phyloP scores from a whole-genome alignment of 495 filamentous ascomycete genomes.

The Penicillium robsamsonii region DNA sequence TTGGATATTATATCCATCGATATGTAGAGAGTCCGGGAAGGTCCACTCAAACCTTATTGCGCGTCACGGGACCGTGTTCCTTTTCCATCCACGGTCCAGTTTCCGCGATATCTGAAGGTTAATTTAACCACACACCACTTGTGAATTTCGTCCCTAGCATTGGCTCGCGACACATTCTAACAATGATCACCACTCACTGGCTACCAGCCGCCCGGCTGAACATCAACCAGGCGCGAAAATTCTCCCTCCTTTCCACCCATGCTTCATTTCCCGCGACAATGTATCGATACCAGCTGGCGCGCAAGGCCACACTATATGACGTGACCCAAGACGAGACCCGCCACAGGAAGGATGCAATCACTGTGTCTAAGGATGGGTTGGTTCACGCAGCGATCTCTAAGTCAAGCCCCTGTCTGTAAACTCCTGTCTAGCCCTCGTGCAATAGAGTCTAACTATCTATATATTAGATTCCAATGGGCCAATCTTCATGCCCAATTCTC shows the following conservation, averaged over 20 bases:
- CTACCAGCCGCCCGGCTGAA: conserved; percentile 8
- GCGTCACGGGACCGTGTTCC: neutral
- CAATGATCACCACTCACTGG: conserved; percentile 3
- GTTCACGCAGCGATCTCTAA: conserved; percentile 6
- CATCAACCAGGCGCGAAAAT: conserved; percentile 1
- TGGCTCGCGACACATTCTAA: neutral
- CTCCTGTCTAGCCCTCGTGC: neutral
- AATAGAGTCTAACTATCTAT: neutral
- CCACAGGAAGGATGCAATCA: conserved; percentile 9
- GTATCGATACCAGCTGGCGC: conserved; percentile 9
- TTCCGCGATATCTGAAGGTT: neutral
- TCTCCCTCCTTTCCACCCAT: conserved; percentile 9
- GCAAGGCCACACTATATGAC: conserved; percentile 9
- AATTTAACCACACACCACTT: neutral
- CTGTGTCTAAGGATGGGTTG: conserved; percentile 4
- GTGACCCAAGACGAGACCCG: conserved; percentile 7
- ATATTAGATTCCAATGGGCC: conserved; percentile 12
- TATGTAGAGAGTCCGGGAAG: neutral
- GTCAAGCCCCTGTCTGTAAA: conserved; percentile 10
- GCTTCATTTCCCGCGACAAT: conserved; percentile 6
- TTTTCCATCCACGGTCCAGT: neutral
- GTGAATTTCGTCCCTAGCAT: neutral
- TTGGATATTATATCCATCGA: neutral
- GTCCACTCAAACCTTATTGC: neutral
- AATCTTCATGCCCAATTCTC: conserved; percentile 11